Evolutionary conservation across 2,329 filamentous ascomycete species (phyloP), one percentile per base, ranked within the genome.

Genomic region (Fusarium sp.): DNA sequence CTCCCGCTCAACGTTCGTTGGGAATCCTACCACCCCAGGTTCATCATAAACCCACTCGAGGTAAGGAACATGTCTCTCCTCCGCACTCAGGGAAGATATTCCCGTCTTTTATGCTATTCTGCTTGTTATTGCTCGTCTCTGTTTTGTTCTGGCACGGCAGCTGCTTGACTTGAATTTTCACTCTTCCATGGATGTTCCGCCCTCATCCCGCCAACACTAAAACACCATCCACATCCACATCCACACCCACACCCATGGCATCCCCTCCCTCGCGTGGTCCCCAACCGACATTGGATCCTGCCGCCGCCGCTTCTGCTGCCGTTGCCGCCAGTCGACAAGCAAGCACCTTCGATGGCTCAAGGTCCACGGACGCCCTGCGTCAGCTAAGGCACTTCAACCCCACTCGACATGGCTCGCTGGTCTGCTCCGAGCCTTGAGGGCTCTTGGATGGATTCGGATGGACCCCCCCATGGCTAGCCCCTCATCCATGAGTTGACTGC

Each of bases 401-500:
- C 68, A 70, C 68, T 16, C 67, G 29, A 54, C 29, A 61, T 69
- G 67, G 62, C 61, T 65, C 60, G 64, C 62, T 65, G 56, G 56
- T 20, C 36, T 64, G 46, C 51, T 40, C 51, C 44, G 46, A 49
- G 51, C 46, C 23, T 58, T 33, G 36, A 53, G 68, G 56, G 66
- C 64, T 54, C 53, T 61, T 31, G 64, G 51, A 50, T 40, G 64
- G 58, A 53, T 59, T 62, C 53, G 34, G 51, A 56, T 55, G 65
- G 68, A 58, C 66, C 69, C 65, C 65, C 60, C 62, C 69, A 68
- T 70, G 55, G 34, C 58, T 60, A 72, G 71, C 71, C 71, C 71
- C 71, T 74, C 71, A 71, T 65, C 59, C 64, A 71, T 73, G 71
- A 73, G 64, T 73, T 73, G 54, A 73, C 62, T 72, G 68, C 68